Base-by-base conservation (phyloP, 208 protist genomes). In the Trypanosoma cruzi region DNA sequence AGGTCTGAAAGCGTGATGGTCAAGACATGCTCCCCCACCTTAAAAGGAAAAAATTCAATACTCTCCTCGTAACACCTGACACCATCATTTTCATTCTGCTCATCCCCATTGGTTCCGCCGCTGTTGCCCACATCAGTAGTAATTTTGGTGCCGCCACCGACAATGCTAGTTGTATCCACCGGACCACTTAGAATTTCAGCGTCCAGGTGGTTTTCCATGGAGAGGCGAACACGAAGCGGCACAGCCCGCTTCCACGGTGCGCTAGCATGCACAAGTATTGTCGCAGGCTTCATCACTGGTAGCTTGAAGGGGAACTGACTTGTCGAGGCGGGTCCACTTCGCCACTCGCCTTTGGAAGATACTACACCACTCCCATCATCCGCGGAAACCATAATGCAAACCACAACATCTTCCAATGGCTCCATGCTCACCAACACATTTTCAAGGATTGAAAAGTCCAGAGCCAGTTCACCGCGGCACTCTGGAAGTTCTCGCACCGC, bases 41-140 rank as follows among this genome's bases (percentile, higher is more conserved):
- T 92, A 64, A 96, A 92, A 2, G 84, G 81, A 36, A 94, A 80
- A 8, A 93, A 70, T 48, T 96, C 91, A 29, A 94, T 73, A 48
- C 58, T 50, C 34, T 85, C 73, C 36, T 84, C 60, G 76, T 86
- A 94, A 49, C 34, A 32, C 34, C 37, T 66, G 26, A 46, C 29
- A 7, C 18, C 4, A 14, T 20, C 32, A 52, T 40, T 4, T 0
- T 60, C 37, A 16, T 57, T 26, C 40, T 40, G 4, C 3, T 60
- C 37, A 16, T 57, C 28, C 40, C n/a, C 36, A 14, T 44, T 54
- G 11, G 0, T 59, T 59, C 28, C 31, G 28, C 31, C 36, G 14
- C 31, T 37, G 28, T 40, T 6, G n/a, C 54, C 1, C 2, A 8
- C 6, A 37, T 20, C 34, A 50, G 48, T 18, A 20, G 55, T 54